Conservation (phyloP, 2,329 filamentous ascomycete genomes). For the Penicillium sp. region DNA sequence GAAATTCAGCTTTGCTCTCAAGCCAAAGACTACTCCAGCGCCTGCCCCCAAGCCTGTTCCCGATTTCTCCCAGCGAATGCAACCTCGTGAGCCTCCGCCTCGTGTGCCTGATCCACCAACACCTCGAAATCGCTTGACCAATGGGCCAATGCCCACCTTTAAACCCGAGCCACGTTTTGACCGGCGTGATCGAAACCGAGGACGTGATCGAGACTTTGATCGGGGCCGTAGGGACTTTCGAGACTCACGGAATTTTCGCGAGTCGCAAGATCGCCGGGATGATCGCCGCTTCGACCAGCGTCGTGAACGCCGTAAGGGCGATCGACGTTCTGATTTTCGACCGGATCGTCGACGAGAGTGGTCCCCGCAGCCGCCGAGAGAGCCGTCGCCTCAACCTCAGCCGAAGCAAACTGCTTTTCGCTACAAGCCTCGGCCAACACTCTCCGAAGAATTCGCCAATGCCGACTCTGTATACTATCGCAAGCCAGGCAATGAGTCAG, state of each 20-base stretch:
- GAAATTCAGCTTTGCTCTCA: constrained; percentile 93
- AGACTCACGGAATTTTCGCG: constrained; percentile 27
- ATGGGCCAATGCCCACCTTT: constrained; percentile 35
- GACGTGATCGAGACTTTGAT: constrained; percentile 32
- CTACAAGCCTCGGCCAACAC: constrained; percentile 62
- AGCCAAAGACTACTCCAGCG: constrained; percentile 61
- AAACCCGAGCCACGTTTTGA: constrained; percentile 40
- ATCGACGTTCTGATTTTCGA: constrained; percentile 28
- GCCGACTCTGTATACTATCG: constrained; percentile 91
- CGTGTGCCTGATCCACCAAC: constrained; percentile 30
- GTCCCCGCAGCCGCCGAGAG: constrained; percentile 38
- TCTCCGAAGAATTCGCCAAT: constrained; percentile 64
- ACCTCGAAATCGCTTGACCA: constrained; percentile 37
- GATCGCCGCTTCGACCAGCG: constrained; percentile 40
- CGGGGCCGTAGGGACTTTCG: constrained; percentile 35
- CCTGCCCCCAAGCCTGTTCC: constrained; percentile 49
- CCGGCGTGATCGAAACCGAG: constrained; percentile 38
- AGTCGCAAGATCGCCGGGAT: constrained; percentile 32
- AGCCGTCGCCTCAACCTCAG: constrained; percentile 51
- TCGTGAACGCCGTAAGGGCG: constrained; percentile 35
- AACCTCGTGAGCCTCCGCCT: constrained; percentile 36
- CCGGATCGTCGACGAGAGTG: constrained; percentile 47
- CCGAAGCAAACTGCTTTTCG: constrained; percentile 61
- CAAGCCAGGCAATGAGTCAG: constrained; percentile 95
- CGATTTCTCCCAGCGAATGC: constrained; percentile 47